A percentile compares a stretch with the other conserved stretches of the same genome.
Evolutionary conservation across 192 early-diverging fungal genomes (phyloP).

Genomic region (Linnemannia hyalina): DNA sequence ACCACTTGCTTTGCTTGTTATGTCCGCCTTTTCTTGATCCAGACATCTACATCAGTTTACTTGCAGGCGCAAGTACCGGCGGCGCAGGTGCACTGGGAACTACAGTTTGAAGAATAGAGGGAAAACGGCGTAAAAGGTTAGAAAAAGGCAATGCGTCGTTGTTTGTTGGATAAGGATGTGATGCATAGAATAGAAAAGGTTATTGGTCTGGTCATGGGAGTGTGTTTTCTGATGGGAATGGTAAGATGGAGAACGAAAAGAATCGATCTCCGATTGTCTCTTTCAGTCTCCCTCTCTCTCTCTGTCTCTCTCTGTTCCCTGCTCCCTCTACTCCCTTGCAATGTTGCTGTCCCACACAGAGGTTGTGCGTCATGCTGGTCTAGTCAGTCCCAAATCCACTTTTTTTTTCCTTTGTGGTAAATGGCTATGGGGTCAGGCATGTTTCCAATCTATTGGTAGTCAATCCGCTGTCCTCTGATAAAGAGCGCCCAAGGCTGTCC

Average conservation of each 20-base stretch:
- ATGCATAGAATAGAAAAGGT: neutral
- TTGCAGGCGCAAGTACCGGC: constrained; percentile 37
- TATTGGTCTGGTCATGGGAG: too few species aligned
- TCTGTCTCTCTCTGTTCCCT: neutral
- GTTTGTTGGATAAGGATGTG: too few species aligned
- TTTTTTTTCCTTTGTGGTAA: neutral
- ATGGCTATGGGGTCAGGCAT: neutral
- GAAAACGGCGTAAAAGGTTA: neutral
- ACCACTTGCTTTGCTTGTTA: neutral
- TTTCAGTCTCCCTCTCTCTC: neutral
- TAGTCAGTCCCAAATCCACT: neutral
- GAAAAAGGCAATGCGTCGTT: neutral
- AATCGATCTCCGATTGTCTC: neutral
- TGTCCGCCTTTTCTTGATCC: neutral
- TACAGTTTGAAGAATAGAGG: neutral
- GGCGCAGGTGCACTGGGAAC: constrained; percentile 35
- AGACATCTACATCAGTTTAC: constrained; percentile 21
- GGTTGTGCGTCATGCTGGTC: neutral
- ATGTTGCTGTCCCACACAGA: too few species aligned
- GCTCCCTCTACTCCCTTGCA: neutral
- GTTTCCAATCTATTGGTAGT: neutral
- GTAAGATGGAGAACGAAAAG: constrained; percentile 3
- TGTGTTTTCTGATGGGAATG: too few species aligned
- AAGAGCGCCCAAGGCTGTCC: neutral
- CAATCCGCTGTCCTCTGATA: neutral